Percentiles rank a stretch among this genome's conserved stretches.
Evolutionary conservation across 345 rosid species (phyloP).

Genomic region (Arabidopsis suecica): DNA sequence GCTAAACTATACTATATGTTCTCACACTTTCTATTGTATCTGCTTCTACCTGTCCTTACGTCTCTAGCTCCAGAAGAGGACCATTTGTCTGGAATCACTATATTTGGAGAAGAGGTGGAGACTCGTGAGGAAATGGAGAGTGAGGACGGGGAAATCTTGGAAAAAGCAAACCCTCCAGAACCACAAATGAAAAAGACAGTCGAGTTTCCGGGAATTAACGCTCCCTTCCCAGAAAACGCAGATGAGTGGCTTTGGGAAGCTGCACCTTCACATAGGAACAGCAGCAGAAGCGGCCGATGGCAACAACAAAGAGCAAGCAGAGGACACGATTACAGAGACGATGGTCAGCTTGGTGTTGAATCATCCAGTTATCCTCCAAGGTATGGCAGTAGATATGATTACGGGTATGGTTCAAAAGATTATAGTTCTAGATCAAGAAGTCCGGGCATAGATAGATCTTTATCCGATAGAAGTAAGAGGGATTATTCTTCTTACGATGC

Average conservation of each 20-base stretch:
- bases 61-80: conserved; percentile 67
- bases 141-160: conserved; percentile 80
- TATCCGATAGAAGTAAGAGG: conserved; percentile 57
- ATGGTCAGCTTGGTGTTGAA: conserved; percentile 68
- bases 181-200: conserved; percentile 59
- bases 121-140: conserved; percentile 44
- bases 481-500: conserved; percentile 48
- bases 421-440: conserved; percentile 45
- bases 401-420: conserved; percentile 48
- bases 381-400: conserved; percentile 52
- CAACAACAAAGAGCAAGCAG: conserved; percentile 51
- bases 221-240: conserved; percentile 78
- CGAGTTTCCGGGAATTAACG: conserved; percentile 87
- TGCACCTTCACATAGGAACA: conserved; percentile 50
- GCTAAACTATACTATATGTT: conserved; percentile 4
- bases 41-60: no score
- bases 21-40: conserved; percentile 9
- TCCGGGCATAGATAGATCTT: conserved; percentile 49
- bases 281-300: conserved; percentile 48
- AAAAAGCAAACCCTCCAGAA: conserved; percentile 46
- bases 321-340: conserved; percentile 61
- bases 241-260: conserved; percentile 75
- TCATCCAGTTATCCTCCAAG: conserved; percentile 74
- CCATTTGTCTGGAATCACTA: conserved; percentile 80
- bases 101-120: conserved; percentile 62